Evolutionary conservation across 257 asterid genomes (phyloP).

Genomic region (Cynanchum wilfordii): DNA sequence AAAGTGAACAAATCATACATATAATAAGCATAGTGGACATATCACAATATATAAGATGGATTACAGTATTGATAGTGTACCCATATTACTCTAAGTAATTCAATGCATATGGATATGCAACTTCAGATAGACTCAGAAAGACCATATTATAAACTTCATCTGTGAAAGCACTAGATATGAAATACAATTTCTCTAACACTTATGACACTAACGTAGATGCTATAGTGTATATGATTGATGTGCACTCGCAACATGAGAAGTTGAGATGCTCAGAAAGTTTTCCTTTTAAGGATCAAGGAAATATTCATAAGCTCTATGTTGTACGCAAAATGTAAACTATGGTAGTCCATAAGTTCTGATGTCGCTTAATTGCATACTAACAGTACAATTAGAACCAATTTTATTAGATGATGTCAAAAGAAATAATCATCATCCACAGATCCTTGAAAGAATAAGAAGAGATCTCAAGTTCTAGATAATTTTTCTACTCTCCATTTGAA

Average conservation of each 20-base stretch:
- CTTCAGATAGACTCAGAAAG: background rate
- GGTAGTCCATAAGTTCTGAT: background rate
- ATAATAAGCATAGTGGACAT: background rate
- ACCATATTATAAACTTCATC: constrained; percentile 2
- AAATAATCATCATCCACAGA: background rate
- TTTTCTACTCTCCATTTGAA: background rate
- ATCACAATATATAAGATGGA: background rate
- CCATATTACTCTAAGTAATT: background rate
- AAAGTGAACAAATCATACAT: background rate
- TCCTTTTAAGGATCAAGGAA: no score
- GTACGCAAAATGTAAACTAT: background rate
- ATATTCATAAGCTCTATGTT: background rate
- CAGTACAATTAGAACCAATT: no score
- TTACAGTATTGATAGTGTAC: background rate
- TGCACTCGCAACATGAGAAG: background rate
- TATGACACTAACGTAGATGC: background rate
- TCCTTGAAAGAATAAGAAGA: background rate
- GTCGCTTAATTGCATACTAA: no score
- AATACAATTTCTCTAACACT: background rate
- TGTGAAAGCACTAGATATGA: background rate
- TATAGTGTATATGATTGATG: background rate
- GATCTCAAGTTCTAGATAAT: background rate
- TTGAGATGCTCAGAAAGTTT: no score
- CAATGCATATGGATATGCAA: background rate
- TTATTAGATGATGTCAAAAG: background rate